Conservation (phyloP, 345 rosid genomes). For the Psidium friedrichsthalianum region DNA sequence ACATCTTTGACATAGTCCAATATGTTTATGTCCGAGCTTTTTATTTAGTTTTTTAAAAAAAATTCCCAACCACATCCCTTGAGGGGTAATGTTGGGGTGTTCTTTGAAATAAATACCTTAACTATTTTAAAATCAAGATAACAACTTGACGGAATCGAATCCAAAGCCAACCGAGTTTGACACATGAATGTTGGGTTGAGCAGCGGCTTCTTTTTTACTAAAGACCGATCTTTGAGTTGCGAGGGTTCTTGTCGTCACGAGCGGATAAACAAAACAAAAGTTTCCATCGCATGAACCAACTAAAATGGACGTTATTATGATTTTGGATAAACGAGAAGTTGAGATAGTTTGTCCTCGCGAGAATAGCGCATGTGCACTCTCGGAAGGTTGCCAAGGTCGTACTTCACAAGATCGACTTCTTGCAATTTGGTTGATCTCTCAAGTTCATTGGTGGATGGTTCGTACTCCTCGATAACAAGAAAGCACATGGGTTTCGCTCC, state of each 20-base stretch:
- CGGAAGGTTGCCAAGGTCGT: background rate
- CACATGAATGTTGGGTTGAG: background rate
- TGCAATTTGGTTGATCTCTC: background rate
- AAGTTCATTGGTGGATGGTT: too few species aligned
- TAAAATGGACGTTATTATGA: background rate
- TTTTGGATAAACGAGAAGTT: too few species aligned
- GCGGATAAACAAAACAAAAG: fast-evolving
- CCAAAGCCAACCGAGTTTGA: background rate
- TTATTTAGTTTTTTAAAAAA: background rate
- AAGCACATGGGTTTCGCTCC: too few species aligned
- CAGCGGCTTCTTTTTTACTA: background rate
- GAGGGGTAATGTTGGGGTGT: background rate
- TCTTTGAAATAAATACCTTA: background rate
- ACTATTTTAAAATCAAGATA: background rate
- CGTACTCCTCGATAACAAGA: too few species aligned
- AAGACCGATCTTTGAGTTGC: background rate
- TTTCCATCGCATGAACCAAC: background rate
- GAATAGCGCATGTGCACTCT: background rate
- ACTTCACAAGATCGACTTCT: background rate
- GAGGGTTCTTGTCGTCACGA: background rate
- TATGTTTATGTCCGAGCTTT: background rate
- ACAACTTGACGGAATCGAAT: background rate
- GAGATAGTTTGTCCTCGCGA: too few species aligned
- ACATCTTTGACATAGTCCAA: background rate
- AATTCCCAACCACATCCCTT: background rate